Conservation (phyloP, 345 rosid species). For the Rubroshorea leprosula region DNA sequence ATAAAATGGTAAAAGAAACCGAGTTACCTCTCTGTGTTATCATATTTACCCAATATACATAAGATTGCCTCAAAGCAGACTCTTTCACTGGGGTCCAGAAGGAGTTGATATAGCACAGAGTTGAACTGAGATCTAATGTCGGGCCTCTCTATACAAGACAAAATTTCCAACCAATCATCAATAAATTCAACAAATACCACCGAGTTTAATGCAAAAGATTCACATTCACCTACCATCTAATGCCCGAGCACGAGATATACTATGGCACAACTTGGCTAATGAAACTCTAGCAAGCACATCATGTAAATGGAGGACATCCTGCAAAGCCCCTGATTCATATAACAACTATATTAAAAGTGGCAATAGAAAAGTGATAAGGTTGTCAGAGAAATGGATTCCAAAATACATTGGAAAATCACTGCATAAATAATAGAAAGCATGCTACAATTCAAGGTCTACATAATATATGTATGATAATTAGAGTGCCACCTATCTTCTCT, state of each 20-base stretch:
- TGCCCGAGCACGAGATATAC: slow-evolving; percentile 83
- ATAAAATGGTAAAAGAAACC: slow-evolving; percentile 6
- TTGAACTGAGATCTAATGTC: slow-evolving; percentile 92
- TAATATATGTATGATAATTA: too few species aligned
- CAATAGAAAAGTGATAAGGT: slow-evolving; percentile 1
- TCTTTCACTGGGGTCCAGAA: slow-evolving; percentile 97
- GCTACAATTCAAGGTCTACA: too few species aligned
- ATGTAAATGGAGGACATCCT: slow-evolving; percentile 96
- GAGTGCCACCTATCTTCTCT: not conserved
- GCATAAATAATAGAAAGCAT: not conserved
- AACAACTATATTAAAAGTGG: slow-evolving; percentile 10
- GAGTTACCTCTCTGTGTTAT: slow-evolving; percentile 64
- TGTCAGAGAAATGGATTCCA: not conserved
- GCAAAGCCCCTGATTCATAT: slow-evolving; percentile 86
- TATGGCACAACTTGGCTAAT: slow-evolving; percentile 87
- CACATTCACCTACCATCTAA: slow-evolving; percentile 71
- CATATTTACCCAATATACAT: slow-evolving; percentile 84
- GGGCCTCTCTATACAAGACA: slow-evolving; percentile 72
- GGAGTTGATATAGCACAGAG: slow-evolving; percentile 88
- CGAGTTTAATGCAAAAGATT: slow-evolving; percentile 2
- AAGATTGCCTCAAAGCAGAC: slow-evolving; percentile 97
- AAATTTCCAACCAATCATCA: slow-evolving; percentile 21
- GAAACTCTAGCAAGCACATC: slow-evolving; percentile 99
- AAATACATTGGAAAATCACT: not conserved
- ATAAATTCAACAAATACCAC: slow-evolving; percentile 13